Conservation (phyloP, 805 yeast species). For the Maudiozyma pseudohumilis region DNA sequence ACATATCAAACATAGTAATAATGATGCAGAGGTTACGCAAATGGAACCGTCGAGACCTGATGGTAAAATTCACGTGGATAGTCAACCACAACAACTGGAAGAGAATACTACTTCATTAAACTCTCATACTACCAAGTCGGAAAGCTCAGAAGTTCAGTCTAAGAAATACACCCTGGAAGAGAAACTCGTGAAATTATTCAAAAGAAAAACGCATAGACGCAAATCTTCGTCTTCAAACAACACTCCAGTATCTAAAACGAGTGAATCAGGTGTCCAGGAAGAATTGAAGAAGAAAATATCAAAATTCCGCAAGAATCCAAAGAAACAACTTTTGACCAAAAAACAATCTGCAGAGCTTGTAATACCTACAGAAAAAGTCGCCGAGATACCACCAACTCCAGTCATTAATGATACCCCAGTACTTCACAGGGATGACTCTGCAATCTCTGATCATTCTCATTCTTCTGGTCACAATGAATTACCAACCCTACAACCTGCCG, state of each 20-base stretch:
- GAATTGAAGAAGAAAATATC: constrained; percentile 8
- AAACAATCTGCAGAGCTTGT: neutral
- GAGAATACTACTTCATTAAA: no score
- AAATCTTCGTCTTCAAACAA: constrained; percentile 6
- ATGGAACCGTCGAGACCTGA: neutral
- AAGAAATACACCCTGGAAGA: constrained; percentile 14
- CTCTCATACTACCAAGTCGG: no score
- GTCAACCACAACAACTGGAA: no score
- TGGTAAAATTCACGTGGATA: no score
- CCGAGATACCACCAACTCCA: neutral
- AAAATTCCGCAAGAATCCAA: constrained; percentile 5
- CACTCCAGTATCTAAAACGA: constrained; percentile 2
- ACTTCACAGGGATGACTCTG: neutral
- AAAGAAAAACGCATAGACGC: constrained; percentile 11
- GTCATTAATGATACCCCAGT: no score
- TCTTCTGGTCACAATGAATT: constrained; percentile 1
- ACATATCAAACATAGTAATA: neutral
- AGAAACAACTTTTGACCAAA: neutral
- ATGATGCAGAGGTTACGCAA: neutral
- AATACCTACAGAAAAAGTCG: no score
- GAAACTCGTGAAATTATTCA: constrained; percentile 20
- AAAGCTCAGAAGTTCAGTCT: no score
- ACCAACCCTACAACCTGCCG: constrained; percentile 15
- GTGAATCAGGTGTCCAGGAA: constrained; percentile 3
- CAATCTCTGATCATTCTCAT: neutral